Evolutionary conservation across 2,329 filamentous ascomycete genomes (phyloP).

Genomic region (Paracorniculantispora psalliotae): DNA sequence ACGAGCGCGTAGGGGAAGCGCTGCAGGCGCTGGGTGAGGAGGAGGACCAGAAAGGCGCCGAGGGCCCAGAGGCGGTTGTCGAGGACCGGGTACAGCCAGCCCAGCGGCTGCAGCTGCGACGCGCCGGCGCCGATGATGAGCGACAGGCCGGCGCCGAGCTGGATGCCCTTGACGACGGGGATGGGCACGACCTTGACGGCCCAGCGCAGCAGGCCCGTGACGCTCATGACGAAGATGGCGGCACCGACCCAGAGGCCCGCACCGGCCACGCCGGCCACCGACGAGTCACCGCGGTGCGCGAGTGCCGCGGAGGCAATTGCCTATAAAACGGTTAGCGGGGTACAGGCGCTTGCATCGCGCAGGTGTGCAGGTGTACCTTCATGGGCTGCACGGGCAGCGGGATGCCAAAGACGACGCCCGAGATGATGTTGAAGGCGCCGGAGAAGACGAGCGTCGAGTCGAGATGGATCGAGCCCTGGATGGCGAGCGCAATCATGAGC

Average conservation of each 20-base stretch:
- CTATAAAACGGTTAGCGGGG: constrained; percentile 27
- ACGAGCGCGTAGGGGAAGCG: constrained; percentile 73
- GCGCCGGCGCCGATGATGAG: constrained; percentile 73
- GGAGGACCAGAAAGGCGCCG: constrained; percentile 65
- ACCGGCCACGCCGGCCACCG: constrained; percentile 62
- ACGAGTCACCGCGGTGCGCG: constrained; percentile 51
- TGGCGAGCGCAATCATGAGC: constrained; percentile 78
- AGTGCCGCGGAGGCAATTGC: constrained; percentile 92
- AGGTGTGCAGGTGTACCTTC: constrained; percentile 43
- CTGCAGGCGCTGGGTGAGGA: constrained; percentile 61
- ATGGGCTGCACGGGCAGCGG: constrained; percentile 89
- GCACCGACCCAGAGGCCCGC: constrained; percentile 70
- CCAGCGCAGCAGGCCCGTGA: constrained; percentile 72
- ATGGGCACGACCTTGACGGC: constrained; percentile 72
- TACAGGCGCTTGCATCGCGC: not conserved
- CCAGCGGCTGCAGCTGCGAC: constrained; percentile 60
- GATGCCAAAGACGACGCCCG: constrained; percentile 78
- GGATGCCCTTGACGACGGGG: constrained; percentile 89
- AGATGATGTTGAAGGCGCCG: constrained; percentile 79
- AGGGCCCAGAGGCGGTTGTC: constrained; percentile 78
- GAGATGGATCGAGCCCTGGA: constrained; percentile 73
- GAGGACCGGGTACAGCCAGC: constrained; percentile 62
- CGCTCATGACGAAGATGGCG: constrained; percentile 69
- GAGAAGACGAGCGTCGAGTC: constrained; percentile 83
- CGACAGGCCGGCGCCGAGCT: constrained; percentile 83